Percentiles rank a stretch among this genome's conserved stretches.
These are phyloP conservation scores for Pouteria glomerata DNA, from an alignment of 148 eudicot species.

Conservation along the genomic window DNA sequence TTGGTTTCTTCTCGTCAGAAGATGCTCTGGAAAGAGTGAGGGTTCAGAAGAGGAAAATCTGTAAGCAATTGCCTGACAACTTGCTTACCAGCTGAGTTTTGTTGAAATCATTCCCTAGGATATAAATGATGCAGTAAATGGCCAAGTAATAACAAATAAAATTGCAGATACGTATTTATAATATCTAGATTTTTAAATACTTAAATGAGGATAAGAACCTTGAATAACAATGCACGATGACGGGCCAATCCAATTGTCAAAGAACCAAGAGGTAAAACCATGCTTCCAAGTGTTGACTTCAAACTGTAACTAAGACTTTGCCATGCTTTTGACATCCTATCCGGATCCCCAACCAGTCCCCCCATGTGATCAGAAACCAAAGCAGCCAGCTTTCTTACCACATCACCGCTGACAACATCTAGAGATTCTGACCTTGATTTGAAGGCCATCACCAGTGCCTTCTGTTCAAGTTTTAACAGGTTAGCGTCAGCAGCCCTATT, in stretches of 20 bases:
- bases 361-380: slow-evolving; percentile 89
- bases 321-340: slow-evolving; percentile 74
- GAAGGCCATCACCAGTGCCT: slow-evolving; percentile 60
- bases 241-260: slow-evolving; percentile 83
- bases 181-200: no score
- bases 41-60: not conserved
- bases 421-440: slow-evolving; percentile 53
- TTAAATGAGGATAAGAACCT: slow-evolving; percentile 39
- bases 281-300: slow-evolving; percentile 69
- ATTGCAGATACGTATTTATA: not conserved
- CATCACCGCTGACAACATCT: slow-evolving; percentile 24
- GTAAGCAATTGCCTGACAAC: not conserved
- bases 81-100: not conserved
- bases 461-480: slow-evolving; percentile 67
- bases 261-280: slow-evolving; percentile 94
- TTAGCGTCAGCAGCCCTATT: slow-evolving; percentile 67
- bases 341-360: slow-evolving; percentile 81
- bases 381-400: slow-evolving; percentile 65
- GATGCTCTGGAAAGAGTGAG: not conserved
- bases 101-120: not conserved
- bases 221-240: slow-evolving; percentile 91
- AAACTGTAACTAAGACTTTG: slow-evolving; percentile 60
- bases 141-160: no score
- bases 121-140: no score
- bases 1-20: not conserved